Evolutionary conservation across 768 basidiomycete genomes (phyloP).

Genomic region (Psilocybe sp.): DNA sequence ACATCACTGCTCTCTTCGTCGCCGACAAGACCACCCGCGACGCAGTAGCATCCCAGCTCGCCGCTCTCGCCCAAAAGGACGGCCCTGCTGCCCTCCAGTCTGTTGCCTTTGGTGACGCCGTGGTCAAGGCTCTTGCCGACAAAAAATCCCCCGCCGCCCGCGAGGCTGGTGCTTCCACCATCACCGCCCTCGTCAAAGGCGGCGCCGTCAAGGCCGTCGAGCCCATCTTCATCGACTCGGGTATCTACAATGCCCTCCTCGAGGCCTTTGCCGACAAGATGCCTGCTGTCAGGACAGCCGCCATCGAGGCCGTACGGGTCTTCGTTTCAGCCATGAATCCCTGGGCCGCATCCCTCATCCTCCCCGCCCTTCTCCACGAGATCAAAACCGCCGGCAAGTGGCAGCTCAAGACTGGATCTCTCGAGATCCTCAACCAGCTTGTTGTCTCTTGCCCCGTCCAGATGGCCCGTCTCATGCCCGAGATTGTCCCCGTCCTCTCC

Average conservation of each 20-base stretch:
- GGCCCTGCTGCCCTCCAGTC: conserved; percentile 75
- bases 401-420: conserved; percentile 91
- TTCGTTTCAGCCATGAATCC: conserved; percentile 81
- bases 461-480: conserved; percentile 87
- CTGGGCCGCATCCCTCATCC: conserved; percentile 81
- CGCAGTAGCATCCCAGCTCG: conserved; percentile 66
- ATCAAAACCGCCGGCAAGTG: conserved; percentile 97
- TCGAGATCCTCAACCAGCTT: conserved; percentile 82
- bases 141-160: conserved; percentile 93
- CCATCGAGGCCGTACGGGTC: conserved; percentile 77
- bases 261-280: conserved; percentile 96
- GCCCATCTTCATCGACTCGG: conserved; percentile 83
- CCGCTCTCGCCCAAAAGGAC: conserved; percentile 76
- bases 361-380: conserved; percentile 86
- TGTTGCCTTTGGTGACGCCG: conserved; percentile 67
- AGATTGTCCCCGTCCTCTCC: conserved; percentile 90
- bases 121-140: conserved; percentile 84
- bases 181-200: conserved; percentile 61
- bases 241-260: conserved; percentile 82
- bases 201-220: conserved; percentile 83
- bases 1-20: conserved; percentile 75
- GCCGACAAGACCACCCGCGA: conserved; percentile 83
- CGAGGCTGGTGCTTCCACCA: conserved; percentile 79
- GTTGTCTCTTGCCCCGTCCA: conserved; percentile 79
- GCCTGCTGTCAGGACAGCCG: conserved; percentile 80